Percentiles rank a stretch among this genome's conserved stretches.
Conservation (phyloP, 805 yeast species). For the Naumovozyma baii region DNA sequence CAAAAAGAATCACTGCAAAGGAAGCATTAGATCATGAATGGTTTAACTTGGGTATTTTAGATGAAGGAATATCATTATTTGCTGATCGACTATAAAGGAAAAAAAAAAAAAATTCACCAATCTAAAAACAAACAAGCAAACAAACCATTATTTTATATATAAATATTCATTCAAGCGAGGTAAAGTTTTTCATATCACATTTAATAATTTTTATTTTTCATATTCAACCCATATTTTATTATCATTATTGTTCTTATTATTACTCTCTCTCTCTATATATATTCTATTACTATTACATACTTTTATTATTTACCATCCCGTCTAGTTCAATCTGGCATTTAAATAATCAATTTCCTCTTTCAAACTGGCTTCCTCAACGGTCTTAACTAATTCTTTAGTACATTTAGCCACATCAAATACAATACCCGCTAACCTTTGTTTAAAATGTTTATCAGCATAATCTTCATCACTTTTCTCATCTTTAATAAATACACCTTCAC, state of each 20-base stretch:
- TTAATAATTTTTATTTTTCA: background rate
- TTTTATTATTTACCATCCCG: background rate
- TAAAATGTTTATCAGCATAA: conserved; percentile 79
- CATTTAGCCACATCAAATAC: conserved; percentile 95
- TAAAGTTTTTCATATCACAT: background rate
- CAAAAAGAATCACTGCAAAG: conserved; percentile 59
- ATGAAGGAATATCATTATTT: conserved; percentile 38
- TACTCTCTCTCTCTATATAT: background rate
- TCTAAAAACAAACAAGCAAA: background rate
- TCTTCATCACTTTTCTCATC: conserved; percentile 40
- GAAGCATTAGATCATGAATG: conserved; percentile 78
- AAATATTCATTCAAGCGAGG: background rate
- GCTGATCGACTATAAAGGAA: conserved; percentile 4
- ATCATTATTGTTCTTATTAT: background rate
- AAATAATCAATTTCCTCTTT: conserved; percentile 76
- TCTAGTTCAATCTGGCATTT: conserved; percentile 46
- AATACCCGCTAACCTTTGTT: conserved; percentile 90
- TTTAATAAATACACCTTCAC: conserved; percentile 23
- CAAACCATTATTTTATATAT: background rate
- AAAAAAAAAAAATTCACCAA: background rate
- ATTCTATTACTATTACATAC: background rate
- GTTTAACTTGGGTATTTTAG: conserved; percentile 55
- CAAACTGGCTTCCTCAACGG: conserved; percentile 88
- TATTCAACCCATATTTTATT: conserved; percentile 1
- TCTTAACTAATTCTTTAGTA: conserved; percentile 89